Conservation (phyloP, 257 asterid genomes). For the Oldenlandia corymbosa region DNA sequence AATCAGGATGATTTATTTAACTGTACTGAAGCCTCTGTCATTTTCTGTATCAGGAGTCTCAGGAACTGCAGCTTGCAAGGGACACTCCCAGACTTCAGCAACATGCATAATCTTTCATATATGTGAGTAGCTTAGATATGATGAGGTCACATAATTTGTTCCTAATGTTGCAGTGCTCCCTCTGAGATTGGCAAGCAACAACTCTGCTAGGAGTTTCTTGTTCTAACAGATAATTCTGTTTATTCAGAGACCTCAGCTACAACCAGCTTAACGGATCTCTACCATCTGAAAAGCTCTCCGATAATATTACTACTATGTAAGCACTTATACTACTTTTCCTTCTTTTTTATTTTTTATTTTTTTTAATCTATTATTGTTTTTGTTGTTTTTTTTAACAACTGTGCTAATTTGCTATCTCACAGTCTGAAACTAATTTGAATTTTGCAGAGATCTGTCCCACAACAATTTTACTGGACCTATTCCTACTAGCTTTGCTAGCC, state of each 20-base stretch:
- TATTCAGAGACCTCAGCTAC: constrained; percentile 69
- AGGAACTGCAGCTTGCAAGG: constrained; percentile 94
- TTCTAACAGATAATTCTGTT: constrained; percentile 18
- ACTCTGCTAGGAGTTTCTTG: constrained; percentile 3
- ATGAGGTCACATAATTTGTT: neutral
- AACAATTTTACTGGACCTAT: constrained; percentile 73
- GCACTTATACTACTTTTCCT: constrained; percentile 21
- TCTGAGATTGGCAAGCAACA: neutral
- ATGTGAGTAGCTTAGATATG: constrained; percentile 44
- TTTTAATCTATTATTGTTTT: no score
- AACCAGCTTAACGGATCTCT: constrained; percentile 75
- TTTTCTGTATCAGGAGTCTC: constrained; percentile 70
- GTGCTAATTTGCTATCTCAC: no score
- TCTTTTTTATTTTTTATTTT: neutral
- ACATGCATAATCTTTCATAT: constrained; percentile 51
- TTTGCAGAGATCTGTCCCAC: constrained; percentile 66
- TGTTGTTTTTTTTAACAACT: no score
- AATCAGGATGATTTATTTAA: neutral
- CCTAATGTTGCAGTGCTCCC: neutral
- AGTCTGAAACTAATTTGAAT: constrained; percentile 9
- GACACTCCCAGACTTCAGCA: constrained; percentile 74
- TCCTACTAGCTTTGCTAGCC: constrained; percentile 72
- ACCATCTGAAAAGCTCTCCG: constrained; percentile 54
- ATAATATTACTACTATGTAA: constrained; percentile 80
- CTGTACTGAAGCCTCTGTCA: constrained; percentile 13